Evolutionary conservation across 352 stramenopile species (phyloP), one percentile per base, ranked within the genome.

Genomic region (Detonula confervacea): DNA sequence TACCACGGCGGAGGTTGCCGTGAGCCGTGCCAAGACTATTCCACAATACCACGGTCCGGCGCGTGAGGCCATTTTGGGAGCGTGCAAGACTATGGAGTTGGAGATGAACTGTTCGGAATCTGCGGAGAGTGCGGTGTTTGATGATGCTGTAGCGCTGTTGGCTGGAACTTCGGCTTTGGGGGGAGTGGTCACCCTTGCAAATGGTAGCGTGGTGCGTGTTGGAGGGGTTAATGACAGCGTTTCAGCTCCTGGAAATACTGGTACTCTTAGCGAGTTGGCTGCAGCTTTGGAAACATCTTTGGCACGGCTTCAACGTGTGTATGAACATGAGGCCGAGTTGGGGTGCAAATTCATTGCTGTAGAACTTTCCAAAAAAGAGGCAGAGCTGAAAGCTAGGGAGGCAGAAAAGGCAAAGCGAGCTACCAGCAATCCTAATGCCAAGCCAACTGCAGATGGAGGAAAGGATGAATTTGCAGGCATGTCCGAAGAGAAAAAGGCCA

Each of bases 391-490:
- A 33, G 66, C 65, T 52, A 83, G 81, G 37, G 78, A 82, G 39
- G 68, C 44, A 16, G 61, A 87, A 57, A 84, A 84, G 51, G 77
- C 77, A 2, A 81, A 81, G 59, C 76, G 69, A 12, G 60, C 66
- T 22, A 57, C 66, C 0, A 61, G 5, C 1, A 69, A 77, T 39
- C 42, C 46, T 59, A 46, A 24, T 5, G 12, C 22, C 27, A 63
- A 12, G 30, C 18, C 18, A 39, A 54, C 18, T 14, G 25, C 8
- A 68, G 39, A 22, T 44, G 29, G 24, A 18, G 44, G 27, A 11
- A 69, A 75, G 24, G 69, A 89, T 71, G 83, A 89, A 49, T 88
- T 90, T 59, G 72, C 54, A 1, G 80, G 80, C 24, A 88, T 88
- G 84, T 68, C 80, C 7, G 77, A 86, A 59, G 84, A 65, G 7